phyloP scores from a whole-genome alignment of 805 yeast species.

The Kodamaea sagamina region DNA sequence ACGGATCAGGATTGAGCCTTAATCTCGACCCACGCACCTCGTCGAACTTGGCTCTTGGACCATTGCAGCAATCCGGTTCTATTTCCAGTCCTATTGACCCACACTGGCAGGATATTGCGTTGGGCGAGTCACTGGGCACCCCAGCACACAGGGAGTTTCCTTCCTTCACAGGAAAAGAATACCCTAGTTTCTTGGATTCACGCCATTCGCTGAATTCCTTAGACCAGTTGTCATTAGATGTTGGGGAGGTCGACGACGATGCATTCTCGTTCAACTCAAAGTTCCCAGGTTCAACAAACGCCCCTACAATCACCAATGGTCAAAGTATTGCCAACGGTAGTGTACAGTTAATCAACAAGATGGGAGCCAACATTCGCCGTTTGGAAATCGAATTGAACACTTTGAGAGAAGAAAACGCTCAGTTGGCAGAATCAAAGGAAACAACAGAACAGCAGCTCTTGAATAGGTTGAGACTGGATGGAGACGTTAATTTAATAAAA shows the following conservation, averaged over 20 bases:
- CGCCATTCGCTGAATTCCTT: slow-evolving; percentile 17
- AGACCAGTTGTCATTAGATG: neutral
- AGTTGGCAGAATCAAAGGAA: slow-evolving; percentile 58
- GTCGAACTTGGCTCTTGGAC: slow-evolving; percentile 2
- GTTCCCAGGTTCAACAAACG: neutral
- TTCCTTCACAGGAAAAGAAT: neutral
- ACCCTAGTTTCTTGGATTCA: slow-evolving; percentile 7
- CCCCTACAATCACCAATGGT: slow-evolving; percentile 7
- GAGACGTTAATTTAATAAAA: slow-evolving; percentile 33
- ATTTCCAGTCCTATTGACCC: neutral
- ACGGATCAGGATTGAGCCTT: slow-evolving; percentile 15
- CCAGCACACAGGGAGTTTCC: slow-evolving; percentile 1
- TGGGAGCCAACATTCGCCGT: slow-evolving; percentile 75
- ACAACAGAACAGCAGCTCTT: slow-evolving; percentile 69
- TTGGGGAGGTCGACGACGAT: neutral
- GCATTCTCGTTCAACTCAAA: slow-evolving; percentile 2
- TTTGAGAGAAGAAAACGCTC: slow-evolving; percentile 60
- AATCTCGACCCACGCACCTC: slow-evolving; percentile 17
- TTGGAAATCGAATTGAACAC: slow-evolving; percentile 76
- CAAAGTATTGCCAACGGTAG: slow-evolving; percentile 15
- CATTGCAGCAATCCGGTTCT: neutral
- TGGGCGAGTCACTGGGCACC: slow-evolving; percentile 53
- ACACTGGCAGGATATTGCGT: slow-evolving; percentile 26
- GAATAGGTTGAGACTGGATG: slow-evolving; percentile 30
- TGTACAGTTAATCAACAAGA: slow-evolving; percentile 69